Evolutionary conservation across 2,329 filamentous ascomycete genomes (phyloP), one percentile per base, ranked within the genome.

Genomic region (Aspergillus thermomutatus): DNA sequence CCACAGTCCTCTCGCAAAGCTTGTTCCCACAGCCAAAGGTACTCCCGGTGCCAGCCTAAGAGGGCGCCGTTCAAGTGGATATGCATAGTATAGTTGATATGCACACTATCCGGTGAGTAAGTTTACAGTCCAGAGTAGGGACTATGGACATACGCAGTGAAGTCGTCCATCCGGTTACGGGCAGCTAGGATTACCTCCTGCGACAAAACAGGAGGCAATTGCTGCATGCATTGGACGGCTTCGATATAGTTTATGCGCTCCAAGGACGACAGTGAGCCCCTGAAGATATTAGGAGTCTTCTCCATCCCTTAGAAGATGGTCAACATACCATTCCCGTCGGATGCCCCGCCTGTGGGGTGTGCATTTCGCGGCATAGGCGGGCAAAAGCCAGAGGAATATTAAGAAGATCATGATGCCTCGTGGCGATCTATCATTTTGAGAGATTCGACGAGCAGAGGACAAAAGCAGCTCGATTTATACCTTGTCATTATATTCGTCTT

Each of bases 41-140:
- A 60, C 2, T 57, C 45, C 3, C 58, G 58, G 53, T 60, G 55
- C 55, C 58, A 60, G 7, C 49, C 55, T 10, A 60, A 45, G 3
- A 60, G 41, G 2, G 50, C 11, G 3, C 58, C 58, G 14, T 50
- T 59, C 0, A 40, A 27, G 27, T 61, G 59, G 14, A 61, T 52
- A 4, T 25, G 4, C 11, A 37, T 46, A 3, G 59, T 53, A 28
- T 59, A 59, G 49, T 57, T 59, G 31, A 61, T 57, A 40, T 40
- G 34, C 34, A 17, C 14, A 5, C 34, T 40, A 40, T 4, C 10
- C 34, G 9, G n/a, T 40, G 4, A 40, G 34, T 40, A 40, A 40
- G 3, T 8, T 14, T 17, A 4, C 34, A 8, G n/a, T 40, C 11
- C 10, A 4, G n/a, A 6, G 6, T 34, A 8, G 34, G n/a, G n/a